Conservation (phyloP, 331 rosid species). For the Malus hybrid region DNA sequence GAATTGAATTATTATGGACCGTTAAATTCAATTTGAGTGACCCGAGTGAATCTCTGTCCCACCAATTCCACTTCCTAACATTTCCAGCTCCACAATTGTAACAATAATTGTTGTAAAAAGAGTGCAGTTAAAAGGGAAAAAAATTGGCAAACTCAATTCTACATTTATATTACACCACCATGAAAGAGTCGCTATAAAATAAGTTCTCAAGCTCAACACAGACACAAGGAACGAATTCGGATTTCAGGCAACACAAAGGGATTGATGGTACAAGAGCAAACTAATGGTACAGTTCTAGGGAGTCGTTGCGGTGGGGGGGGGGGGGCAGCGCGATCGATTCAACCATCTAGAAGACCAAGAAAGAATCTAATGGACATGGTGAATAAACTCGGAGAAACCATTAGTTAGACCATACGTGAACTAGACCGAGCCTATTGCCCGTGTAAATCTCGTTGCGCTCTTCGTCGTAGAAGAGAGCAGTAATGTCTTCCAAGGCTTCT, state of each 20-base stretch:
- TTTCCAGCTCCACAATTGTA: background rate
- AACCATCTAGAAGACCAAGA: slow-evolving; percentile 22
- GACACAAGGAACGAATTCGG: slow-evolving; percentile 9
- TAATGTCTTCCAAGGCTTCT: slow-evolving; percentile 96
- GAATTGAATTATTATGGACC: too few species aligned
- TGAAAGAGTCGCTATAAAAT: background rate
- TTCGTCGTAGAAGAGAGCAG: slow-evolving; percentile 96
- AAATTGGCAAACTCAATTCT: background rate
- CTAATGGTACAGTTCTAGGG: slow-evolving; percentile 7
- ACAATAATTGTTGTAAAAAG: background rate
- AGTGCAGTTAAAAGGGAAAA: background rate
- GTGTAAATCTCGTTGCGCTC: slow-evolving; percentile 97
- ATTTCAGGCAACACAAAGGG: slow-evolving; percentile 11
- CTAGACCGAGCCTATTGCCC: slow-evolving; percentile 85
- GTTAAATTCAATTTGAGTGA: too few species aligned
- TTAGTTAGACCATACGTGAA: slow-evolving; percentile 99
- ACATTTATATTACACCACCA: slow-evolving; percentile 17
- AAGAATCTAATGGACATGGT: slow-evolving; percentile 15
- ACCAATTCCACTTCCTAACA: background rate
- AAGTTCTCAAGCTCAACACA: slow-evolving; percentile 21
- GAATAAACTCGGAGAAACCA: background rate
- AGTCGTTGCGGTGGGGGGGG: slow-evolving; percentile 22
- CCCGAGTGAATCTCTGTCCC: too few species aligned
- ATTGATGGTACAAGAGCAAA: background rate
- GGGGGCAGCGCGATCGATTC: slow-evolving; percentile 25